Evolutionary conservation across 179 eudicot genomes (phyloP).

Genomic region (Camellia oleifera): DNA sequence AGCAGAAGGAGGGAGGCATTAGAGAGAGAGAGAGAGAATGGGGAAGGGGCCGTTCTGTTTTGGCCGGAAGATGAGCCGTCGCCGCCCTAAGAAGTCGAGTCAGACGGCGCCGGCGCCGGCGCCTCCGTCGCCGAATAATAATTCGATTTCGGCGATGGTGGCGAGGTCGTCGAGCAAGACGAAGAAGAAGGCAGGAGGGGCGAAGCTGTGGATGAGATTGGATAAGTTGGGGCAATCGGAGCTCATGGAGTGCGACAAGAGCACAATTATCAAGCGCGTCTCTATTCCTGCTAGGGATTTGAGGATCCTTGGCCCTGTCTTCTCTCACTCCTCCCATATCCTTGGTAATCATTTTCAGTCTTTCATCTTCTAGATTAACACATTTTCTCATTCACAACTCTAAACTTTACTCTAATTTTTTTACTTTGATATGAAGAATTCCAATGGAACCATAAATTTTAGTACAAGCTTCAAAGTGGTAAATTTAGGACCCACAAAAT

Average conservation of each 20-base stretch:
- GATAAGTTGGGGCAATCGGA: conserved; percentile 71
- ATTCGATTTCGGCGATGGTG: conserved; percentile 9
- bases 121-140: background rate
- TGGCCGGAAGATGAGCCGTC: conserved; percentile 33
- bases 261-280: conserved; percentile 58
- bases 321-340: conserved; percentile 81
- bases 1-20: background rate
- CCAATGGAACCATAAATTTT: no score
- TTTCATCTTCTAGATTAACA: background rate
- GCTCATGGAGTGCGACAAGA: conserved; percentile 79
- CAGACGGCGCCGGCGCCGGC: background rate
- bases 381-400: no score
- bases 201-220: conserved; percentile 87
- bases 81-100: conserved; percentile 25
- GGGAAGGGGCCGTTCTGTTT: conserved; percentile 39
- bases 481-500: no score
- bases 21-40: background rate
- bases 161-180: conserved; percentile 37
- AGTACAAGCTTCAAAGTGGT: no score
- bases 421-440: no score
- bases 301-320: conserved; percentile 86
- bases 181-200: conserved; percentile 77
- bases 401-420: no score
- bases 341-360: conserved; percentile 47
- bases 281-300: conserved; percentile 85